Base-by-base conservation (phyloP, 305 asterid genomes). In the Petunia hybrid region DNA sequence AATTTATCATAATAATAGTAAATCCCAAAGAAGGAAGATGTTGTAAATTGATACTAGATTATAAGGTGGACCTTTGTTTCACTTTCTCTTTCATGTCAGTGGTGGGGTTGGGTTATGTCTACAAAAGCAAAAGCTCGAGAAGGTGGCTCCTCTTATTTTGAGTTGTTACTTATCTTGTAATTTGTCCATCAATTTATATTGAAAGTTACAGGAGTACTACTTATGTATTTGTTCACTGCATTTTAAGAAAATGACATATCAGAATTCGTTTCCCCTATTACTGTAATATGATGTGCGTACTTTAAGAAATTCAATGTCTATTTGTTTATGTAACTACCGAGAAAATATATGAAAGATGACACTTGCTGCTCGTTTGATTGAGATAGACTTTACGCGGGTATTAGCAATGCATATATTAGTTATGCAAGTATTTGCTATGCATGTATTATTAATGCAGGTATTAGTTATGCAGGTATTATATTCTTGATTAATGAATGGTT, bases 51-150 rank as follows among this genome's bases (percentile, higher is more conserved):
- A 69, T 22, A 69, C 5, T 71, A 1, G 51, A 31, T 71, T 35
- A 71, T 48, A 71, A 71, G 77, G 77, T n/a, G 35, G 61, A 60
- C 77, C 42, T 71, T 48, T 48, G 31, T 48, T 71, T 35, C 43
- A 71, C 61, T 35, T 35, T 71, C 77, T 41, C 6, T 71, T 46
- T 71, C 77, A 35, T 48, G 5, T 70, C 2, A 61, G 59, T 73
- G 46, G 78, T 73, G 45, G 78, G 63, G 78, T 35, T 73, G 45
- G 45, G 45, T 73, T 35, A 1, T 73, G 78, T 51, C 62, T 55
- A 71, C 78, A 36, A 48, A 73, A 73, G 78, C 78, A 73, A 73
- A 73, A 36, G 77, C 43, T 71, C 1, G 16, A 48, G 77, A 46
- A 31, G 62, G 62, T 71, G 78, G 45, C 62, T 51, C 35, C 45